These are phyloP conservation scores for Stylosanthes scabra DNA, from an alignment of 331 rosid genomes.

Conservation along the genomic window DNA sequence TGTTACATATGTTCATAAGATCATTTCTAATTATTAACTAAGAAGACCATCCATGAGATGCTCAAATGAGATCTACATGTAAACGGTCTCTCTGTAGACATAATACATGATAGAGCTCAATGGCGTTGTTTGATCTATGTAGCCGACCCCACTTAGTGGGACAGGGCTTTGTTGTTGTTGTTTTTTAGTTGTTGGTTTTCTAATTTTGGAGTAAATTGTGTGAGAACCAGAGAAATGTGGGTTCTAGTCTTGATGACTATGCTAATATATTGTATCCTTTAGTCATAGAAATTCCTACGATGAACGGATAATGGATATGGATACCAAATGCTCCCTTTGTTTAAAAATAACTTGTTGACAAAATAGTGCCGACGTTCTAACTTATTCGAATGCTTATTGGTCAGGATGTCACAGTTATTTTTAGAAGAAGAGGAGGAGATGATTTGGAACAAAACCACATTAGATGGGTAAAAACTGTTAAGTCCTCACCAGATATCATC, in stretches of 20 bases:
- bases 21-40: neutral
- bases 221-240: neutral
- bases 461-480: conserved; percentile 72
- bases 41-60: too few relatives aligned
- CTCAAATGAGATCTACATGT: too few relatives aligned
- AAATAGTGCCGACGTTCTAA: conserved; percentile 3
- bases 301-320: neutral
- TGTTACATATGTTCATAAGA: conserved; percentile 12
- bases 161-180: too few relatives aligned
- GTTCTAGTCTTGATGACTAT: conserved; percentile 8
- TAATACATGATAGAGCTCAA: too few relatives aligned
- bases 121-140: too few relatives aligned
- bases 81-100: too few relatives aligned
- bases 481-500: conserved; percentile 82
- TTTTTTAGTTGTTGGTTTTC: too few relatives aligned
- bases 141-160: too few relatives aligned
- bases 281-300: neutral
- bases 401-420: conserved; percentile 92
- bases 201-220: neutral
- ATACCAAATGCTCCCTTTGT: neutral
- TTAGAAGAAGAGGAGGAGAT: conserved; percentile 95
- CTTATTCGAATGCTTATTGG: conserved; percentile 39
- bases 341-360: neutral
- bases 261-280: neutral
- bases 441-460: conserved; percentile 86